Percentiles rank a stretch among this genome's conserved stretches.
These are phyloP conservation scores for Trichaptum fuscoviolaceum DNA, from an alignment of 768 basidiomycete genomes.

Conservation along the genomic window DNA sequence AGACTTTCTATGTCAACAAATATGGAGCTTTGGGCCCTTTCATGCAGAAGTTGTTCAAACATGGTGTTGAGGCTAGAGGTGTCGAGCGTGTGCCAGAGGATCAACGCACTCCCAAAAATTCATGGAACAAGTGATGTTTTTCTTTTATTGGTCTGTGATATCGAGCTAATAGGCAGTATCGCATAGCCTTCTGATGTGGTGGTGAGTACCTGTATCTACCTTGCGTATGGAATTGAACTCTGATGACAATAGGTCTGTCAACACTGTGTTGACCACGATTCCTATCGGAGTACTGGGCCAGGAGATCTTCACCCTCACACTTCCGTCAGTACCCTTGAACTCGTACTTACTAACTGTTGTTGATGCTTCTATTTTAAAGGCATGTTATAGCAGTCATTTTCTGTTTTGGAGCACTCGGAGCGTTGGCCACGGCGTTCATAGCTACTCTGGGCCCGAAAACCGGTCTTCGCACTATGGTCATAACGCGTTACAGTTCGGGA, in stretches of 20 bases:
- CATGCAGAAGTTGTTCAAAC: constrained; percentile 36
- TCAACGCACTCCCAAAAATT: constrained; percentile 38
- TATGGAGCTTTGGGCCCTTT: constrained; percentile 27
- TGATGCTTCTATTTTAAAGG: constrained; percentile 18
- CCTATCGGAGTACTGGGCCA: constrained; percentile 47
- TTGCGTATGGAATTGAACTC: constrained; percentile 4
- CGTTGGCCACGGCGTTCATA: constrained; percentile 40
- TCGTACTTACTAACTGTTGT: constrained; percentile 6
- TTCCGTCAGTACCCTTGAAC: constrained; percentile 28
- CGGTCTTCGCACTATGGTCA: constrained; percentile 51
- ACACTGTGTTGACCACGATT: constrained; percentile 41
- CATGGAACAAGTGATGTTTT: constrained; percentile 35
- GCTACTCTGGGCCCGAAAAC: constrained; percentile 49
- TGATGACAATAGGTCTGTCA: constrained; percentile 35
- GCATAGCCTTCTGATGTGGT: constrained; percentile 41
- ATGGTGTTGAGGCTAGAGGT: constrained; percentile 49
- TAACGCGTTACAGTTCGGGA: constrained; percentile 42
- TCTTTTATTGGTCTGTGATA: constrained; percentile 6
- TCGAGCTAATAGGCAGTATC: constrained; percentile 8
- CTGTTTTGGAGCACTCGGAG: constrained; percentile 41
- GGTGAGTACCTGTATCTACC: constrained; percentile 20
- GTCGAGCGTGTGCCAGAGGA: constrained; percentile 50
- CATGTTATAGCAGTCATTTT: constrained; percentile 41
- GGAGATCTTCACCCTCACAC: constrained; percentile 42
- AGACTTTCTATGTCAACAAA: constrained; percentile 21